phyloP scores from a whole-genome alignment of 2,329 filamentous ascomycete genomes.

The Microdochium bolleyi region DNA sequence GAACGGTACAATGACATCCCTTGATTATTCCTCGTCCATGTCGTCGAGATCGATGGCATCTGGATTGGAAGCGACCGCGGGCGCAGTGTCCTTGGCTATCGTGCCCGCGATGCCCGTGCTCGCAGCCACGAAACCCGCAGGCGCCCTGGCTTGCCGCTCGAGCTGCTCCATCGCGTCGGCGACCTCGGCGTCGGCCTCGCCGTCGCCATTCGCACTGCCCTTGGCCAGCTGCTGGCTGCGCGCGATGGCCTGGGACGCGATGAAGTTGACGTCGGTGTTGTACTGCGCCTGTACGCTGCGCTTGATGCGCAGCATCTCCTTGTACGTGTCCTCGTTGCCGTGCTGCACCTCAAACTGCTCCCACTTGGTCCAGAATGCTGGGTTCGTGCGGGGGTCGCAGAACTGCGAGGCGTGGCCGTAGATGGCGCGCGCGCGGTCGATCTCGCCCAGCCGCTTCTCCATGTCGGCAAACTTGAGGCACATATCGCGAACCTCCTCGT shows the following conservation, averaged over 20 bases:
- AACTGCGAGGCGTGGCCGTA: slow-evolving; percentile 97
- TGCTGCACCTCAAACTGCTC: slow-evolving; percentile 96
- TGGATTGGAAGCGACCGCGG: slow-evolving; percentile 57
- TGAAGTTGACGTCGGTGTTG: slow-evolving; percentile 98
- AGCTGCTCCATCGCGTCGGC: slow-evolving; percentile 84
- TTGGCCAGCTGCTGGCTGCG: slow-evolving; percentile 52
- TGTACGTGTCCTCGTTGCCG: slow-evolving; percentile 98
- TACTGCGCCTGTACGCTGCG: slow-evolving; percentile 95
- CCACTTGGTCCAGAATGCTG: slow-evolving; percentile 93
- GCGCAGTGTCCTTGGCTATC: slow-evolving; percentile 32
- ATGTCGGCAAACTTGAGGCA: slow-evolving; percentile 98
- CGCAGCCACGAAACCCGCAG: slow-evolving; percentile 84
- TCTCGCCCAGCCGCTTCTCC: slow-evolving; percentile 85
- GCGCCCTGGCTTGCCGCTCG: slow-evolving; percentile 81
- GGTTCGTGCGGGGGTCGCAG: slow-evolving; percentile 86
- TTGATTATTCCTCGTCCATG: slow-evolving; percentile 48
- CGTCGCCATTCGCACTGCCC: slow-evolving; percentile 20
- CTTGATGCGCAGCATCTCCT: slow-evolving; percentile 98
- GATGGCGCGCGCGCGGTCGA: slow-evolving; percentile 90
- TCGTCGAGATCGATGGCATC: slow-evolving; percentile 79
- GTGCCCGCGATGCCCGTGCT: slow-evolving; percentile 64
- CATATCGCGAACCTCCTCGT: slow-evolving; percentile 92
- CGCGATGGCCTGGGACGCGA: slow-evolving; percentile 89
- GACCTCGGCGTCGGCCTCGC: slow-evolving; percentile 38
- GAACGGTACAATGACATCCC: slow-evolving; percentile 3